Evolutionary conservation across 768 basidiomycete genomes (phyloP).

Genomic region (Mycena venus): DNA sequence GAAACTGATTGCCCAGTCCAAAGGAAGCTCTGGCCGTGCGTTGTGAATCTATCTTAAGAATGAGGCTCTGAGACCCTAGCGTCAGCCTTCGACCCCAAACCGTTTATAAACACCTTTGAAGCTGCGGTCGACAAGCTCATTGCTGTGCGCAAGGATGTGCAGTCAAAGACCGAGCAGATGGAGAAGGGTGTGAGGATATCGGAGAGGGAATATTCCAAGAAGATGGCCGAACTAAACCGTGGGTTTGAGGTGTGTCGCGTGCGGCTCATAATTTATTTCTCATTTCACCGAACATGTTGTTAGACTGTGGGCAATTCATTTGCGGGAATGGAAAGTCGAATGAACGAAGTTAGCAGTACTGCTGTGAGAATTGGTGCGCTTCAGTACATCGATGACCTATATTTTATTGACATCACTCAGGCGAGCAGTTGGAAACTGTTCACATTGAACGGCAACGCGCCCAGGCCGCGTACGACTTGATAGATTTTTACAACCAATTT

Average conservation of each 20-base stretch:
- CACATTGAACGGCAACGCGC: constrained; percentile 93
- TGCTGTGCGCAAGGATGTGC: constrained; percentile 89
- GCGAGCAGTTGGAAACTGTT: constrained; percentile 95
- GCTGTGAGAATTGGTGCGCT: constrained; percentile 91
- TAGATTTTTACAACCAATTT: constrained; percentile 95
- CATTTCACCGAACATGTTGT: constrained; percentile 5
- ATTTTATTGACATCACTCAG: constrained; percentile 53
- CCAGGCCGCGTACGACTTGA: constrained; percentile 93
- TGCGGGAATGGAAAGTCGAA: constrained; percentile 88
- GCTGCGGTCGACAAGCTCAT: constrained; percentile 91
- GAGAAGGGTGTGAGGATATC: constrained; percentile 91
- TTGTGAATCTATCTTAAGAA: constrained; percentile 21
- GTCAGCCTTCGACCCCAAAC: constrained; percentile 93
- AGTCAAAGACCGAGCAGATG: constrained; percentile 90
- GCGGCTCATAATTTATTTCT: not conserved
- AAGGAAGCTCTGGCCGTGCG: constrained; percentile 84
- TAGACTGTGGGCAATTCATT: constrained; percentile 93
- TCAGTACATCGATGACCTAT: not conserved
- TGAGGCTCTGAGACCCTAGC: constrained; percentile 18
- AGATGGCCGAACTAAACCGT: constrained; percentile 91
- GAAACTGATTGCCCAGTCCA: constrained; percentile 88
- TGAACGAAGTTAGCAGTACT: constrained; percentile 94
- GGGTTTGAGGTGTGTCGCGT: constrained; percentile 94
- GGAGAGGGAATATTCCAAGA: constrained; percentile 94
- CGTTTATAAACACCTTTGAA: constrained; percentile 94